Evolutionary conservation across 2,329 filamentous ascomycete species (phyloP), one percentile per base, ranked within the genome.

Genomic region (Penicillium frequentans): DNA sequence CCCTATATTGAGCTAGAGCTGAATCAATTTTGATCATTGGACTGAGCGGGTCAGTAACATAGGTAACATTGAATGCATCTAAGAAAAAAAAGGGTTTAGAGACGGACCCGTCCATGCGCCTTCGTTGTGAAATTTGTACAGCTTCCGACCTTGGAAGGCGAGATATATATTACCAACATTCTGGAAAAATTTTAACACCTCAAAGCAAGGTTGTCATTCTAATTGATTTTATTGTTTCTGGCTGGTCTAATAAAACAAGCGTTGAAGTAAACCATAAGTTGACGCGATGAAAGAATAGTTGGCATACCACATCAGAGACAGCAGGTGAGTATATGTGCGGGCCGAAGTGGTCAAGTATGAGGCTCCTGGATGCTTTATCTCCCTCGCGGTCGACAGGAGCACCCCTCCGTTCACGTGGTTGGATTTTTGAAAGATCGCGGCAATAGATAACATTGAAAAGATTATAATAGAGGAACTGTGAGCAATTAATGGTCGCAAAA

Each of bases 351-450:
- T 53, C 49, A 59, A 56, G 26, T 56, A 59, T 59, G 57, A 59
- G 56, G 47, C 61, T 62, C 59, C 47, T 60, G 61, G 61, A 59
- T 55, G 42, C 55, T 56, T 55, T 16, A 46, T 55, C 23, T 47
- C 48, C 48, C 48, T 52, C 48, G 48, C 43, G 37, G 49, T 51
- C 45, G 53, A 51, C 48, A 57, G 52, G 52, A 42, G 42, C 26
- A 39, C 56, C 59, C 59, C 55, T 63, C 59, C n/a, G 44, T 56
- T 62, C 59, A 60, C 53, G 59, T 63, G 61, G n/a, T 27, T n/a
- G 8, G 3, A 6, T 29, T 16, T 16, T n/a, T 39, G 7, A 26
- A 49, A 43, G 21, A 39, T 37, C 7, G 3, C 9, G 2, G 7
- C n/a, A 23, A 11, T 13, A 31, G 27, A 29, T 13, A 27, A 8